Evolutionary conservation across 495 filamentous ascomycete species (phyloP).

Genomic region (Schizothecium vesticola): DNA sequence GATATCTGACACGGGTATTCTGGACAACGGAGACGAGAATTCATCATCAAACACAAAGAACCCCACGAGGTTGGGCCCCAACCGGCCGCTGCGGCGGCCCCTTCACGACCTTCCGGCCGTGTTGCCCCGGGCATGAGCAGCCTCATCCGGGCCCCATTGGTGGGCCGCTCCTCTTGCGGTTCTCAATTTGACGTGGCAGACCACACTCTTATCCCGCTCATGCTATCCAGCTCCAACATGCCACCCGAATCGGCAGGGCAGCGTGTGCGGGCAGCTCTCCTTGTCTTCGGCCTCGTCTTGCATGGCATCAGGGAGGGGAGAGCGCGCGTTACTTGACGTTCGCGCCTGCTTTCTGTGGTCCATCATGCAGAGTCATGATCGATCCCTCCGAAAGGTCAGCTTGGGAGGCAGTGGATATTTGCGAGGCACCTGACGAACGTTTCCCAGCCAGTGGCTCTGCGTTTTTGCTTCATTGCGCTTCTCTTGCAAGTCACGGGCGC

Average conservation of each 20-base stretch:
- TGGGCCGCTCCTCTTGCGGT: neutral
- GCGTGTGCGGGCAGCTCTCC: neutral
- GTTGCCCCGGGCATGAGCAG: neutral
- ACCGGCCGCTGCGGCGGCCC: neutral
- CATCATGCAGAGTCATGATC: neutral
- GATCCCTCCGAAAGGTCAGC: neutral
- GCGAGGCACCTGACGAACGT: neutral
- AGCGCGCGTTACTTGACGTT: neutral
- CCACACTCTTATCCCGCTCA: neutral
- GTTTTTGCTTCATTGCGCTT: neutral
- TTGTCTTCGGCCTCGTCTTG: neutral
- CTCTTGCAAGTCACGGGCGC: neutral
- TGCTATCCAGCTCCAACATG: neutral
- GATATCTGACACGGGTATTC: neutral
- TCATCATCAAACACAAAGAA: neutral
- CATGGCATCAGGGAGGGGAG: neutral
- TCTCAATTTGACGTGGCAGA: constrained; percentile 6
- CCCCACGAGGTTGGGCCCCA: neutral
- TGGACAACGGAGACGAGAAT: neutral
- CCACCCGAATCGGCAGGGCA: neutral
- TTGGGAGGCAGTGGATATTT: neutral
- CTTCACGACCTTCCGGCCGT: neutral
- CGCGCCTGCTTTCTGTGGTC: neutral
- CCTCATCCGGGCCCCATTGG: constrained; percentile 8
- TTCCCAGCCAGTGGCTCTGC: neutral